Evolutionary conservation across 768 basidiomycete species (phyloP).

Genomic region (Boletus edulis): DNA sequence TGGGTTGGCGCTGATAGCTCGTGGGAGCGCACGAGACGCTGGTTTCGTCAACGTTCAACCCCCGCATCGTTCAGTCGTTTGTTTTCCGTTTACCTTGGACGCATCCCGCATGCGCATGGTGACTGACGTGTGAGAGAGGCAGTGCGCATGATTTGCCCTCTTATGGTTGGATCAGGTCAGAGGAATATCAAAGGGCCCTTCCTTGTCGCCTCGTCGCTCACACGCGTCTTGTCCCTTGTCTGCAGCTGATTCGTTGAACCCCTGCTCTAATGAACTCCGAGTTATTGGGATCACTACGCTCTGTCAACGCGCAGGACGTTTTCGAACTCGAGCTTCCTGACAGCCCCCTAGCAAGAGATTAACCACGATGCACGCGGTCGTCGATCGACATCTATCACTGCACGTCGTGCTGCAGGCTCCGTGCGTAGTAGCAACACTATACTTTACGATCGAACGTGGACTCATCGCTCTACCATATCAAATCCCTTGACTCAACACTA

Average conservation of each 20-base stretch:
- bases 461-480: neutral
- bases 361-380: conserved; percentile 24
- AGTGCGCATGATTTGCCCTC: conserved; percentile 6
- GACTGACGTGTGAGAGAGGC: conserved; percentile 8
- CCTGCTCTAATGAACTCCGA: conserved; percentile 16
- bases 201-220: conserved; percentile 25
- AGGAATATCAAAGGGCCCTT: neutral
- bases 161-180: conserved; percentile 8
- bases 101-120: conserved; percentile 3
- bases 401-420: conserved; percentile 9
- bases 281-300: conserved; percentile 11
- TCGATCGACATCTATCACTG: conserved; percentile 12
- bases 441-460: conserved; percentile 4
- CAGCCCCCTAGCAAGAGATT: conserved; percentile 16
- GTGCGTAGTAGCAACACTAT: conserved; percentile 3
- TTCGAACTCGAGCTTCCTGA: neutral
- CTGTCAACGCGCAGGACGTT: neutral
- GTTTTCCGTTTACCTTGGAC: neutral
- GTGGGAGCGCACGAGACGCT: conserved; percentile 24
- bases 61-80: conserved; percentile 4
- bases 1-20: conserved; percentile 26
- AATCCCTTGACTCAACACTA: neutral
- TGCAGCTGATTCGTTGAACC: conserved; percentile 8
- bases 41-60: neutral
- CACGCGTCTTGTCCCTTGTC: conserved; percentile 16